Evolutionary conservation across 2,329 filamentous ascomycete genomes (phyloP).

Genomic region (Septoria petroselini): DNA sequence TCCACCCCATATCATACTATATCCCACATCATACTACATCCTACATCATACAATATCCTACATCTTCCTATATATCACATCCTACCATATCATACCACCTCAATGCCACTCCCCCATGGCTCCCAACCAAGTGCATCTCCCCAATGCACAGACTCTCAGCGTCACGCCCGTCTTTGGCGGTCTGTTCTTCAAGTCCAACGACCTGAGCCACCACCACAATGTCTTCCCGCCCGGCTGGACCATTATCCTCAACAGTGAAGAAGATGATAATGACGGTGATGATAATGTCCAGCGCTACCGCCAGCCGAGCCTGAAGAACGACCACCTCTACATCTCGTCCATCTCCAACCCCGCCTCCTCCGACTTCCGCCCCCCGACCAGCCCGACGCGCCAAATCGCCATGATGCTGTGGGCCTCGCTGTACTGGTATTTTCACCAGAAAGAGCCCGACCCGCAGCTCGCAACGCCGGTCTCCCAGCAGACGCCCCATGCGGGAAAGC

Average conservation of each 20-base stretch:
- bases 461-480: constrained; percentile 60
- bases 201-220: constrained; percentile 65
- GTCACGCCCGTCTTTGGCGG: constrained; percentile 89
- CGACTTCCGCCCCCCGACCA: constrained; percentile 76
- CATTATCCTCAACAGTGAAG: constrained; percentile 73
- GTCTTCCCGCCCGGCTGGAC: constrained; percentile 87
- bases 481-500: constrained; percentile 66
- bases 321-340: constrained; percentile 86
- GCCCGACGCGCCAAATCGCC: constrained; percentile 82
- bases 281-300: no score
- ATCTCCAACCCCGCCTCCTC: constrained; percentile 77
- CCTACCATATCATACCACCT: no score
- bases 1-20: no score
- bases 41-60: not conserved
- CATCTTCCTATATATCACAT: no score
- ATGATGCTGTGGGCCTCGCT: constrained; percentile 96
- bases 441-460: constrained; percentile 64
- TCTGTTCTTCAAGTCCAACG: constrained; percentile 80
- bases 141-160: constrained; percentile 80
- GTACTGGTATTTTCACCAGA: constrained; percentile 97
- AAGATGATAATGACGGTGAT: constrained; percentile 36
- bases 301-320: constrained; percentile 70
- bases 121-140: constrained; percentile 62
- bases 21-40: no score
- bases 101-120: constrained; percentile 37